Conservation (phyloP, 192 early-diverging fungal species). For the Gonapodya prolifera region DNA sequence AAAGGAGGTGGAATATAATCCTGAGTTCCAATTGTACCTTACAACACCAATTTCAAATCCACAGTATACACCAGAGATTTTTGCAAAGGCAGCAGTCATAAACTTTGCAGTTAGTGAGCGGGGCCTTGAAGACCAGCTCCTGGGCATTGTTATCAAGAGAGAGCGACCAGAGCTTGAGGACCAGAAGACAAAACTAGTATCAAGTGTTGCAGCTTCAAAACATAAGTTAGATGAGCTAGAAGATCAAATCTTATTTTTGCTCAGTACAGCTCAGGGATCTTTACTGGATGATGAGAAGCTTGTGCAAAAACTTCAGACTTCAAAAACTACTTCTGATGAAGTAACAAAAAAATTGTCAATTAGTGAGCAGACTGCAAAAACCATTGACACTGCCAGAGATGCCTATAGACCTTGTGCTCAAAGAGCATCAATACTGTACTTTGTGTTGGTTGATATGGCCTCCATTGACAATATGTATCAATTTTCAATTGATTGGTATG, state of each 20-base stretch:
- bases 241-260: slow-evolving; percentile 42
- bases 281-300: slow-evolving; percentile 48
- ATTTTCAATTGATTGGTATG: slow-evolving; percentile 45
- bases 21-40: slow-evolving; percentile 44
- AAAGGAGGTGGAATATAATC: slow-evolving; percentile 50
- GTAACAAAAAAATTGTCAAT: slow-evolving; percentile 43
- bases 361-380: slow-evolving; percentile 50
- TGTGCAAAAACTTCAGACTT: slow-evolving; percentile 47
- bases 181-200: slow-evolving; percentile 41
- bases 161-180: slow-evolving; percentile 50
- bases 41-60: slow-evolving; percentile 49
- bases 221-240: slow-evolving; percentile 43
- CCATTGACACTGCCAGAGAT: slow-evolving; percentile 45
- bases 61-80: slow-evolving; percentile 44
- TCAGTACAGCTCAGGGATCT: slow-evolving; percentile 53
- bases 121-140: slow-evolving; percentile 46
- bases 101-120: slow-evolving; percentile 53
- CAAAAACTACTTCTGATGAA: slow-evolving; percentile 43
- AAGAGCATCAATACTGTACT: slow-evolving; percentile 45
- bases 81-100: slow-evolving; percentile 49
- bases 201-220: slow-evolving; percentile 43
- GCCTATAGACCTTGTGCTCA: slow-evolving; percentile 45
- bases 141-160: slow-evolving; percentile 40
- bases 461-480: slow-evolving; percentile 51
- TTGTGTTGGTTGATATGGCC: slow-evolving; percentile 43